Evolutionary conservation across 257 asterid species (phyloP).

Genomic region (Oldenlandia corymbosa): DNA sequence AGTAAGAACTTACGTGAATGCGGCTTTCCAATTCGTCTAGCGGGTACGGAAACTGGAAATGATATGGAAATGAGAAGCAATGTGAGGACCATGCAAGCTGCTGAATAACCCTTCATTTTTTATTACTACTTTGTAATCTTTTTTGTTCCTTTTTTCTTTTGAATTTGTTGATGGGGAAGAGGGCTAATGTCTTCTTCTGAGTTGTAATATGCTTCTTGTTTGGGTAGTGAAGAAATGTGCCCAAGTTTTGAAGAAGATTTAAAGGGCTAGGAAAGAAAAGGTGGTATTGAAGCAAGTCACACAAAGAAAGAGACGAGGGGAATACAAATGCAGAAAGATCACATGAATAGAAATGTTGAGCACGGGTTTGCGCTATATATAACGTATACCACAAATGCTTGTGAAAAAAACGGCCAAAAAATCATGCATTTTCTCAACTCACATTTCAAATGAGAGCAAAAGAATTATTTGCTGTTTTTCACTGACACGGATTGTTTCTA

Average conservation of each 20-base stretch:
- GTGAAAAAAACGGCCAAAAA: no score
- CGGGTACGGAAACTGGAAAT: conserved; percentile 34
- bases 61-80: conserved; percentile 28
- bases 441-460: conserved; percentile 3
- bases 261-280: conserved; percentile 16
- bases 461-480: neutral
- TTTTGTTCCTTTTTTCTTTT: neutral
- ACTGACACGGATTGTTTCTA: conserved; percentile 5
- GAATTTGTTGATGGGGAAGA: neutral
- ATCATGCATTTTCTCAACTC: neutral
- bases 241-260: no score
- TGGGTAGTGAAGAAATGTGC: neutral
- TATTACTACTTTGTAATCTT: neutral
- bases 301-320: conserved; percentile 37
- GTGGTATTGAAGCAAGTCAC: conserved; percentile 67
- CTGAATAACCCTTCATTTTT: conserved; percentile 30
- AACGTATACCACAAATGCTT: no score
- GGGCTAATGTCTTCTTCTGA: no score
- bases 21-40: conserved; percentile 42
- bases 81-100: conserved; percentile 15
- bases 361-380: neutral
- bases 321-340: conserved; percentile 7
- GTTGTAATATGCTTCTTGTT: neutral
- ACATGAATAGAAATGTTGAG: conserved; percentile 15
- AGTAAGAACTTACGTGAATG: conserved; percentile 29